Conservation (phyloP, 2,329 filamentous ascomycete species). For the Leptographium radiaticola region DNA sequence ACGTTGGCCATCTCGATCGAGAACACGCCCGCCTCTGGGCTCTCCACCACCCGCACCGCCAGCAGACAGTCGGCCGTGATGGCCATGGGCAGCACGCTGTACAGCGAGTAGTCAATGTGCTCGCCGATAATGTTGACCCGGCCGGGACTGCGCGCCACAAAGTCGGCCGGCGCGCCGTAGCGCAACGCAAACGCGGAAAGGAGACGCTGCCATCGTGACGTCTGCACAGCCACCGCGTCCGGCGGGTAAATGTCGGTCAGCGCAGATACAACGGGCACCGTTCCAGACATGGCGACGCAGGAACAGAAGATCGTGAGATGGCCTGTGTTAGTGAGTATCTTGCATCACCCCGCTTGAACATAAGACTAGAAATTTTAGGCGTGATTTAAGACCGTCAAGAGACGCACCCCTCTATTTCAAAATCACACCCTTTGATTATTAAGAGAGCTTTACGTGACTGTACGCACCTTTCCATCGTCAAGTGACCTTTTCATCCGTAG, state of each 20-base stretch:
- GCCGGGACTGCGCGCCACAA: conserved; percentile 81
- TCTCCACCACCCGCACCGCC: conserved; percentile 52
- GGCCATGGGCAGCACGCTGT: conserved; percentile 90
- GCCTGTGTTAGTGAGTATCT: no score
- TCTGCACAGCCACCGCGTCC: conserved; percentile 55
- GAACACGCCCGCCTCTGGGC: conserved; percentile 34
- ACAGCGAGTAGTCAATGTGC: conserved; percentile 97
- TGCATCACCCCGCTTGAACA: no score
- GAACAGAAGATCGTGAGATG: no score
- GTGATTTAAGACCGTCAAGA: no score
- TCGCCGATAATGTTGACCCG: conserved; percentile 98
- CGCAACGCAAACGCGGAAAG: conserved; percentile 54
- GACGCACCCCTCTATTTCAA: no score
- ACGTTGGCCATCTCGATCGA: conserved; percentile 72
- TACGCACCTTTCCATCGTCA: no score
- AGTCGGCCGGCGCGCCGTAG: conserved; percentile 61
- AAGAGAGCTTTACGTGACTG: no score
- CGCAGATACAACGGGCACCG: conserved; percentile 62
- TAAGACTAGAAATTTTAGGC: no score
- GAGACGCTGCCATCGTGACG: conserved; percentile 62
- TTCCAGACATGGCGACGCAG: conserved; percentile 37
- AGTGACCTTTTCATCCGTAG: no score
- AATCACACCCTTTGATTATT: no score
- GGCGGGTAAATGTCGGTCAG: conserved; percentile 74
- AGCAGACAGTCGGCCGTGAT: conserved; percentile 85